Evolutionary conservation across 208 protist genomes (phyloP).

Genomic region (Blastocrithidia nonstop): DNA sequence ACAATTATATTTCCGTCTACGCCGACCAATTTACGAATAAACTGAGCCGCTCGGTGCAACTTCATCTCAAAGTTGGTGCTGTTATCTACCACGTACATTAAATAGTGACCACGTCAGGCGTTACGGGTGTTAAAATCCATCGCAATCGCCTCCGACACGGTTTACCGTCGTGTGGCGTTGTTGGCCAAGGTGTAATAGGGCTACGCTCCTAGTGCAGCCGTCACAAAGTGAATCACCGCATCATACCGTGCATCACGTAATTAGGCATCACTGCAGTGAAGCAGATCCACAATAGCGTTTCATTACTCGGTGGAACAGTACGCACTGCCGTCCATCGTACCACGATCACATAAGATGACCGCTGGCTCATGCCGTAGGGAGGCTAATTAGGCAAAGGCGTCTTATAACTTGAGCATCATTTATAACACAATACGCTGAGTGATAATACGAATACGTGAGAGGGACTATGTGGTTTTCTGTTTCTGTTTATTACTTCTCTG

Average conservation of each 20-base stretch:
- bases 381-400: conserved; percentile 55
- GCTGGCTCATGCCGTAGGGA: conserved; percentile 18
- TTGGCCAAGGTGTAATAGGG: conserved; percentile 53
- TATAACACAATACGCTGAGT: conserved; percentile 39
- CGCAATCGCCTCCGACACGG: conserved; percentile 40
- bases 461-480: no score
- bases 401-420: conserved; percentile 53
- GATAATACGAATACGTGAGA: no score
- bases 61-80: conserved; percentile 52
- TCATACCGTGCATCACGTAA: conserved; percentile 66
- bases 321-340: conserved; percentile 72
- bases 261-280: conserved; percentile 28
- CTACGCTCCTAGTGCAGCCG: conserved; percentile 48
- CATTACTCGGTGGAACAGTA: conserved; percentile 58
- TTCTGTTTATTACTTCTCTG: no score
- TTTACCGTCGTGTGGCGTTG: conserved; percentile 62
- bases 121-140: conserved; percentile 63
- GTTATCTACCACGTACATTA: conserved; percentile 64
- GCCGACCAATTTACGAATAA: conserved; percentile 34
- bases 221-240: conserved; percentile 73
- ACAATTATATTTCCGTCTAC: not conserved
- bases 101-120: conserved; percentile 53
- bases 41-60: conserved; percentile 37
- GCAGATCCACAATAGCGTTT: conserved; percentile 15
- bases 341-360: conserved; percentile 60